Base-by-base conservation (phyloP, 371 early-diverging fungal genomes). In the Syncephalastrum monosporum region DNA sequence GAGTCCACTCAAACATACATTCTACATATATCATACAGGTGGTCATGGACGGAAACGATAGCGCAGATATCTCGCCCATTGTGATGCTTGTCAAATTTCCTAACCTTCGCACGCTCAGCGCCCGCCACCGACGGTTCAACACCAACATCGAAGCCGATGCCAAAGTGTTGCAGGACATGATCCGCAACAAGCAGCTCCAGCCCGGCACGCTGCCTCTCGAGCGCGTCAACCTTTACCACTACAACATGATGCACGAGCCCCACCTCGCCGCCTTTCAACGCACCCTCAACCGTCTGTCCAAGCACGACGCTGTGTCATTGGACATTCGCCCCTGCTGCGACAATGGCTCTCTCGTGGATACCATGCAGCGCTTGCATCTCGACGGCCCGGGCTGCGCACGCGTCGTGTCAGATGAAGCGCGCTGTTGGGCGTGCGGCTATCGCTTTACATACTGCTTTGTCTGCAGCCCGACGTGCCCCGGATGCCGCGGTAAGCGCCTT, bases 11-110 rank as follows among this genome's bases (percentile, higher is more conserved):
- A 21, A 21, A 21, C 21, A 2, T 21, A 21, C 21, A 21, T 21
- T 21, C 21, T 27, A 43, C 1, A 6, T 10, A 33, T 17, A 43
- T 44, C 5, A 15, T 24, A 16, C 55, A 74, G 74, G 70, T 71
- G 5, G 42, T 60, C 1, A 75, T 79, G 79, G 79, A 79, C 25
- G 63, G 62, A 13, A 64, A 55, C 23, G 79, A 79, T 21, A 72
- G 75, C 57, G 50, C 71, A 2, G 65, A 67, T 49, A 57, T 73
- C 21, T 73, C 75, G 10, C 76, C 66, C 10, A 57, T 79, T 15
- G 65, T 79, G 14, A 75, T 79, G 79, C 47, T 79, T 4, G 68
- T 71, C 48, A 79, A 79, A 27, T 79, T 79, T 27, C 75, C 75
- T 12, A 50, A 63, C 21, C 33, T 79, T 19, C 59, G 58, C 16